Percentiles rank a stretch among this genome's conserved stretches.
phyloP scores from a whole-genome alignment of 2,329 filamentous ascomycete species.

The Neopestalotiopsis rosae region DNA sequence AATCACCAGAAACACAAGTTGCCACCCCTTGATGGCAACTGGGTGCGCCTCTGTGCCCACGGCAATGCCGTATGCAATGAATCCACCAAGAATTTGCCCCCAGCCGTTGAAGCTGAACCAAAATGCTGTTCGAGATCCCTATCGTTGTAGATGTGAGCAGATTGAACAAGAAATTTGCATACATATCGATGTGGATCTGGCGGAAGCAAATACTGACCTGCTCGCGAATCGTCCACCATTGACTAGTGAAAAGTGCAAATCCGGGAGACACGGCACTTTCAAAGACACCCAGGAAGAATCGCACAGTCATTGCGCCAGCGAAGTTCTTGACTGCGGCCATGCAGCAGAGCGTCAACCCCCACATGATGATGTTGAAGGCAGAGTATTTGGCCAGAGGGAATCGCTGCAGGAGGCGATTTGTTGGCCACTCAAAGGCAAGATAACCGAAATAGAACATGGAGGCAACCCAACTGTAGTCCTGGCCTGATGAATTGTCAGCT shows the following conservation, averaged over 20 bases:
- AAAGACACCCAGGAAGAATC: conserved; percentile 48
- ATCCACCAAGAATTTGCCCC: conserved; percentile 45
- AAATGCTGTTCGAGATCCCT: conserved; percentile 32
- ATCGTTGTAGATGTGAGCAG: neutral
- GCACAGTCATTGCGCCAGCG: conserved; percentile 41
- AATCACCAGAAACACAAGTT: conserved; percentile 63
- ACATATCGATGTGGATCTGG: no score
- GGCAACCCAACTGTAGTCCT: conserved; percentile 56
- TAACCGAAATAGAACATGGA: conserved; percentile 57
- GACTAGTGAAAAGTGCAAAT: conserved; percentile 38
- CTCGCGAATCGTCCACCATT: conserved; percentile 37
- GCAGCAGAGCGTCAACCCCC: conserved; percentile 51
- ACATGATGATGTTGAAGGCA: conserved; percentile 66
- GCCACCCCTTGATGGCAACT: conserved; percentile 64
- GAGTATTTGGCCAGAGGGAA: conserved; percentile 72
- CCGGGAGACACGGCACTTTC: conserved; percentile 41
- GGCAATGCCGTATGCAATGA: conserved; percentile 47
- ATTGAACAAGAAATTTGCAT: no score
- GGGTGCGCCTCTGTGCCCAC: conserved; percentile 52
- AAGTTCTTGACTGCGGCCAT: conserved; percentile 43
- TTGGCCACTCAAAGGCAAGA: conserved; percentile 68
- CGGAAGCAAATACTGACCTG: conserved; percentile 21
- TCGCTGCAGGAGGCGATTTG: conserved; percentile 66
- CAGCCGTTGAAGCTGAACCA: conserved; percentile 40
- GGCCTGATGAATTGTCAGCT: conserved; percentile 22